These are phyloP conservation scores for Lycium ferocissimum DNA, from an alignment of 257 asterid species.

Conservation along the genomic window DNA sequence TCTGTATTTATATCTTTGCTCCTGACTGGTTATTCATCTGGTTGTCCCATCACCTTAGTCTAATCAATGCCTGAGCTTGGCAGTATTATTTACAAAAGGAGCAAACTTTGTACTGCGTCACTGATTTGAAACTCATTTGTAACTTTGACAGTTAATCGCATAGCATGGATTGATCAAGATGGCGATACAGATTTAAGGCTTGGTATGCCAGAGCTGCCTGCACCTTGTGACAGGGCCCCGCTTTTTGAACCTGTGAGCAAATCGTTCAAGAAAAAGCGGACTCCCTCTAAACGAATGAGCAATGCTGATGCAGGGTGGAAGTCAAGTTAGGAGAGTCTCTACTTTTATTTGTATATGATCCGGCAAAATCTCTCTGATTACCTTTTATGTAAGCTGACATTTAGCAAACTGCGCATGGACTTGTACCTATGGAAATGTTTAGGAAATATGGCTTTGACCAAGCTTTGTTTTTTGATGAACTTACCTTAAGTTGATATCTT, in stretches of 20 bases:
- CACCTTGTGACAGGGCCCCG: slow-evolving; percentile 30
- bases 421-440: background rate
- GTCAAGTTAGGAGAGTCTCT: slow-evolving; percentile 38
- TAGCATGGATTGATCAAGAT: slow-evolving; percentile 56
- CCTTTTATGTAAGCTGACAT: background rate
- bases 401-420: slow-evolving; percentile 11
- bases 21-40: background rate
- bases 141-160: slow-evolving; percentile 41
- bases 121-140: background rate
- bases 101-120: background rate
- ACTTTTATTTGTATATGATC: slow-evolving; percentile 31
- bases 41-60: slow-evolving; percentile 3
- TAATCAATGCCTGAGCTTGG: background rate
- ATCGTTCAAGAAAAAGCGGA: slow-evolving; percentile 44
- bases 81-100: background rate
- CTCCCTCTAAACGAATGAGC: slow-evolving; percentile 39
- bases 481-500: background rate
- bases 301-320: slow-evolving; percentile 31
- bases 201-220: slow-evolving; percentile 45
- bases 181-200: slow-evolving; percentile 61
- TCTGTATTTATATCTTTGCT: background rate
- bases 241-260: slow-evolving; percentile 39
- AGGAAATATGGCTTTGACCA: slow-evolving; percentile 17
- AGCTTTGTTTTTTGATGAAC: slow-evolving; percentile 21
- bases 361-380: slow-evolving; percentile 11